Evolutionary conservation across 1,284 basidiomycete species (phyloP).

Genomic region (Heliocybe sulcata): DNA sequence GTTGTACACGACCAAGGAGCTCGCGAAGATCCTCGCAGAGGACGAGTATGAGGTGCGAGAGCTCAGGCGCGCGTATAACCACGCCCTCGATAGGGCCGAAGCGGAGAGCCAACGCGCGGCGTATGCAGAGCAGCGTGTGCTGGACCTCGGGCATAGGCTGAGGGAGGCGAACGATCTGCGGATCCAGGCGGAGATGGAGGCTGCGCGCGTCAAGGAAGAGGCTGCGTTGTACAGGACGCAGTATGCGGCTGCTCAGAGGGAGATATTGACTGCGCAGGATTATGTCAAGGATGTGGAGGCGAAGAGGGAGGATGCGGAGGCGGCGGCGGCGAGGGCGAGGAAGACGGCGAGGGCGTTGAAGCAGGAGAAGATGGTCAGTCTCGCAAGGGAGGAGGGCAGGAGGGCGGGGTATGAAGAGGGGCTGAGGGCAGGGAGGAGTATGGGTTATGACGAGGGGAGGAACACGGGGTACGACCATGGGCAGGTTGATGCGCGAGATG

Average conservation of each 20-base stretch:
- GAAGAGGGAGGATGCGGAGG: conserved; percentile 45
- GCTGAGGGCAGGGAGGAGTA: conserved; percentile 36
- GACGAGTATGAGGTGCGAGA: background rate
- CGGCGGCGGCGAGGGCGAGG: conserved; percentile 35
- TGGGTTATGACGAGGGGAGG: conserved; percentile 22
- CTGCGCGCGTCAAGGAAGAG: conserved; percentile 35
- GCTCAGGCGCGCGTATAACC: background rate
- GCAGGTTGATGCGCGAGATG: conserved; percentile 1
- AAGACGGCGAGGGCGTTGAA: conserved; percentile 36
- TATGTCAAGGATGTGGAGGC: conserved; percentile 33
- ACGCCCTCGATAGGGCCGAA: conserved; percentile 20
- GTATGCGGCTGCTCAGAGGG: conserved; percentile 42
- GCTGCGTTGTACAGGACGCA: conserved; percentile 43
- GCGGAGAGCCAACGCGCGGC: conserved; percentile 33
- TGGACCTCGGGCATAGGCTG: conserved; percentile 32
- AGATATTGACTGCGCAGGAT: conserved; percentile 34
- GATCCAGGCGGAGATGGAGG: conserved; percentile 34
- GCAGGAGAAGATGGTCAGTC: conserved; percentile 35
- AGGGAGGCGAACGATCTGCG: conserved; percentile 35
- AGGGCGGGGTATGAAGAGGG: conserved; percentile 48
- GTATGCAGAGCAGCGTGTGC: conserved; percentile 32
- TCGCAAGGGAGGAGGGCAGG: conserved; percentile 48
- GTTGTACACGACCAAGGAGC: background rate
- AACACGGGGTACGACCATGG: conserved; percentile 11
- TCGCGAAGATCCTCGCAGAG: background rate